Percentiles rank a stretch among this genome's conserved stretches.
Evolutionary conservation across 768 basidiomycete species (phyloP).

Genomic region (Lentinus tigrinus): DNA sequence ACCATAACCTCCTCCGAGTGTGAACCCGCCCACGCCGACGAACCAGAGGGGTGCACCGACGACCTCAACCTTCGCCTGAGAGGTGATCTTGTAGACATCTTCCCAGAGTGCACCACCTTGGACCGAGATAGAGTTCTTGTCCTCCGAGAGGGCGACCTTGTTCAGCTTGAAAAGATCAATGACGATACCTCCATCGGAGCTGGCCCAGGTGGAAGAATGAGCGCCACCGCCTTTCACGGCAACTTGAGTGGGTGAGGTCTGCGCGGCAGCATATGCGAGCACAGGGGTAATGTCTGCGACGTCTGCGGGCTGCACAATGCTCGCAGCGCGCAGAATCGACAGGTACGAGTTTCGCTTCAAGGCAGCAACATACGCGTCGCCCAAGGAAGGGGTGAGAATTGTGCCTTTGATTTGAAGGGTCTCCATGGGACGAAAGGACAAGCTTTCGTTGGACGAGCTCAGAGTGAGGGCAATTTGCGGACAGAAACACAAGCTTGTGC

Average conservation of each 20-base stretch:
- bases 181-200: slow-evolving; percentile 32
- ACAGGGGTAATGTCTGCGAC: slow-evolving; percentile 17
- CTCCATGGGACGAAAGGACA: slow-evolving; percentile 3
- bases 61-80: slow-evolving; percentile 16
- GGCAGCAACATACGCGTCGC: slow-evolving; percentile 18
- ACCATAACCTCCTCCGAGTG: slow-evolving; percentile 26
- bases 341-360: slow-evolving; percentile 21
- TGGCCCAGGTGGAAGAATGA: slow-evolving; percentile 31
- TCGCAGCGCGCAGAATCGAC: slow-evolving; percentile 14
- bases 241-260: slow-evolving; percentile 20
- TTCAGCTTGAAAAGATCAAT: slow-evolving; percentile 33
- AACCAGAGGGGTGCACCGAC: slow-evolving; percentile 22
- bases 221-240: slow-evolving; percentile 33
- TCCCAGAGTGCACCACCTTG: slow-evolving; percentile 34
- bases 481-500: too few relatives aligned
- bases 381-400: slow-evolving; percentile 14
- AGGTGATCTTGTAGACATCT: slow-evolving; percentile 22
- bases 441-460: not conserved
- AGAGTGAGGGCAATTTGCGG: slow-evolving; percentile 2
- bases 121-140: slow-evolving; percentile 26
- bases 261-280: slow-evolving; percentile 15
- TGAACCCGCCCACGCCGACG: slow-evolving; percentile 24
- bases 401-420: slow-evolving; percentile 11
- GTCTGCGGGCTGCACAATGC: slow-evolving; percentile 17
- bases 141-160: slow-evolving; percentile 26